Evolutionary conservation across 441 rosid species (phyloP).

Genomic region (Syzygium syzygioides): DNA sequence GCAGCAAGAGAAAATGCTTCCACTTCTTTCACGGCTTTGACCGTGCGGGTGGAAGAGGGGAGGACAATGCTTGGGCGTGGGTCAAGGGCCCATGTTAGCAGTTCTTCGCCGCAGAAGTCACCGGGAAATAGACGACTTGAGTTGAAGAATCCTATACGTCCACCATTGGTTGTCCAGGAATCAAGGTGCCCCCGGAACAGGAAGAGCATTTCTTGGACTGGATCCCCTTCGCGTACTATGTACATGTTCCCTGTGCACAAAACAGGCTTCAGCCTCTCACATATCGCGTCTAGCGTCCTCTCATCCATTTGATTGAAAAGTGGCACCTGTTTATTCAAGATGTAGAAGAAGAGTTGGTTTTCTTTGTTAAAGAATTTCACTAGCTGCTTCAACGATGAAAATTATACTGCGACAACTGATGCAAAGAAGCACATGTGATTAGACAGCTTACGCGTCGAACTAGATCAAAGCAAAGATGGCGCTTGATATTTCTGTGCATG

Average conservation of each 20-base stretch:
- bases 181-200: slow-evolving; percentile 59
- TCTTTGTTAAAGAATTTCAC: neutral
- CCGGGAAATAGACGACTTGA: slow-evolving; percentile 56
- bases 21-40: slow-evolving; percentile 55
- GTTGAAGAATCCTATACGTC: slow-evolving; percentile 59
- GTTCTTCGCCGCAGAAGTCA: slow-evolving; percentile 62
- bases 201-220: slow-evolving; percentile 61
- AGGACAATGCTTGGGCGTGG: slow-evolving; percentile 51
- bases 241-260: slow-evolving; percentile 49
- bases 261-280: slow-evolving; percentile 59
- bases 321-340: slow-evolving; percentile 35
- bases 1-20: slow-evolving; percentile 62
- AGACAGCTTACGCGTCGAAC: slow-evolving; percentile 53
- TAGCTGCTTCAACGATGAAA: neutral
- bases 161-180: slow-evolving; percentile 67
- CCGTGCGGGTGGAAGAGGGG: slow-evolving; percentile 60
- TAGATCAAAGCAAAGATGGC: slow-evolving; percentile 79
- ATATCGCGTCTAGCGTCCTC: slow-evolving; percentile 56
- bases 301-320: slow-evolving; percentile 71
- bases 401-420: neutral
- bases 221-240: slow-evolving; percentile 61
- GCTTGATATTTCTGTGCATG: slow-evolving; percentile 76
- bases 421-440: neutral
- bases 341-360: neutral
- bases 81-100: slow-evolving; percentile 66